phyloP scores from a whole-genome alignment of 2,329 filamentous ascomycete genomes.

The Trichoderma citrinoviride region DNA sequence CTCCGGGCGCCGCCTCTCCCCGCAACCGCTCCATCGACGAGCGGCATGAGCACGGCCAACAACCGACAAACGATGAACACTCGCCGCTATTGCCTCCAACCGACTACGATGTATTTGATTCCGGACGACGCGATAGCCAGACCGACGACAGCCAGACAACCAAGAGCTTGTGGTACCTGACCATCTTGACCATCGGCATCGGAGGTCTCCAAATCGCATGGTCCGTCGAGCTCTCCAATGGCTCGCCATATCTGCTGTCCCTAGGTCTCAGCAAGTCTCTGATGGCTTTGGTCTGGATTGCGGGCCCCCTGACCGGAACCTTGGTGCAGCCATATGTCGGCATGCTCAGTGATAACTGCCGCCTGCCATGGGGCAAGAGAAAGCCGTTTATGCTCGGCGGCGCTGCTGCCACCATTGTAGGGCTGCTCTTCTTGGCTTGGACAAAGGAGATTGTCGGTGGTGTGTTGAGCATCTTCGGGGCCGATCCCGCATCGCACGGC shows the following conservation, averaged over 20 bases:
- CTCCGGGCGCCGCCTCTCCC: conserved; percentile 10
- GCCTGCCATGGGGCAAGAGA: conserved; percentile 70
- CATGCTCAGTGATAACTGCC: conserved; percentile 76
- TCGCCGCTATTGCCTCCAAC: conserved; percentile 33
- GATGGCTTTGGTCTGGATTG: conserved; percentile 82
- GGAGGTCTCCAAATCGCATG: conserved; percentile 91
- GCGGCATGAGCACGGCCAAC: conserved; percentile 21
- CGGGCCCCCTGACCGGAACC: conserved; percentile 73
- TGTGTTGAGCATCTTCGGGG: conserved; percentile 68
- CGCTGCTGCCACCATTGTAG: conserved; percentile 62
- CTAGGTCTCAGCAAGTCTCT: conserved; percentile 79
- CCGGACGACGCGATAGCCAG: conserved; percentile 17
- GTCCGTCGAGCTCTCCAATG: conserved; percentile 92
- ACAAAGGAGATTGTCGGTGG: conserved; percentile 68
- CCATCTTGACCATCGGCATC: conserved; percentile 81
- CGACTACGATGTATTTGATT: conserved; percentile 2
- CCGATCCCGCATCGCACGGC: conserved; percentile 59
- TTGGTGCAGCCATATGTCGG: conserved; percentile 81
- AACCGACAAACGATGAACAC: conserved; percentile 28
- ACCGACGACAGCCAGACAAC: conserved; percentile 52
- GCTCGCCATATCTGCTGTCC: conserved; percentile 78
- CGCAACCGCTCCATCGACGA: conserved; percentile 26
- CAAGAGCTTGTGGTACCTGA: conserved; percentile 82
- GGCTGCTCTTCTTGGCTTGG: conserved; percentile 71
- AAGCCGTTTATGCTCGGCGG: conserved; percentile 80